phyloP scores from a whole-genome alignment of 2,329 filamentous ascomycete genomes.

The Paraconiothyrium brasiliense region DNA sequence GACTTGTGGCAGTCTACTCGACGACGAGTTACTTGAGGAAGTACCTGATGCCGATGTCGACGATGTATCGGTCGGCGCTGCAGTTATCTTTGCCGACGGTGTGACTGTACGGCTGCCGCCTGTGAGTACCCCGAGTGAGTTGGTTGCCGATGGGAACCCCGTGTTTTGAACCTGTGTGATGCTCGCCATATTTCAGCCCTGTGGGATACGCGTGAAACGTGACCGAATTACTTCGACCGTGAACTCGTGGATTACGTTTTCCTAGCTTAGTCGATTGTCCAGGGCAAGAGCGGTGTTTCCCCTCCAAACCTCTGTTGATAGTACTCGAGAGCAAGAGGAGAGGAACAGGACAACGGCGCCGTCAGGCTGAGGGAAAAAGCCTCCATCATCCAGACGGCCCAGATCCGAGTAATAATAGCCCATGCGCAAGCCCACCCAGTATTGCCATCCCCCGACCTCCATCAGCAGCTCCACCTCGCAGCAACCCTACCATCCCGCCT shows the following conservation, averaged over 20 bases:
- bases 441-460: not conserved
- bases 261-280: not conserved
- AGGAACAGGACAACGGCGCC: not conserved
- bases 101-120: not conserved
- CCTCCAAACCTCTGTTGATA: not conserved
- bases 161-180: not conserved
- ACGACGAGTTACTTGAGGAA: conserved; percentile 12
- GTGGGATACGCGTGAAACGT: not conserved
- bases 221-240: not conserved
- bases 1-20: conserved; percentile 30
- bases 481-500: not conserved
- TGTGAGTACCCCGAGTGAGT: not conserved
- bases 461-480: conserved; percentile 1
- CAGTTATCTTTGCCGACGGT: conserved; percentile 7
- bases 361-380: not conserved
- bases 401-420: conserved; percentile 2
- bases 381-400: not conserved
- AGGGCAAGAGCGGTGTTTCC: not conserved
- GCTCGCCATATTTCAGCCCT: not conserved
- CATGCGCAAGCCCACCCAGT: not conserved
- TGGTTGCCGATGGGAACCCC: not conserved
- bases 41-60: conserved; percentile 9
- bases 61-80: not conserved
- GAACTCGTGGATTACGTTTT: not conserved
- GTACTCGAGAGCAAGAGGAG: not conserved